These are phyloP conservation scores for Themeda triandra DNA, from an alignment of 176 grass and related monocot genomes.

Conservation along the genomic window DNA sequence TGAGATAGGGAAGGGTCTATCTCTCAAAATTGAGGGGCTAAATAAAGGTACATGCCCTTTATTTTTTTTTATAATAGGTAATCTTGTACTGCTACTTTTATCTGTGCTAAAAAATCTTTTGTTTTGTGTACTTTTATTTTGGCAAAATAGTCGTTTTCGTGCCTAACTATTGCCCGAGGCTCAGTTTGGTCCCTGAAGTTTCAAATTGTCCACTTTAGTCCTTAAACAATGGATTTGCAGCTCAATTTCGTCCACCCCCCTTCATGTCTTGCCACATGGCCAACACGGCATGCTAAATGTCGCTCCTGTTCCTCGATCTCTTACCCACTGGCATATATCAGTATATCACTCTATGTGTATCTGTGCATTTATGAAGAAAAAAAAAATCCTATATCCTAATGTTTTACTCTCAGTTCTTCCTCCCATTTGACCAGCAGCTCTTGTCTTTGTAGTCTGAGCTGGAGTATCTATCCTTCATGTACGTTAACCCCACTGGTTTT, in stretches of 20 bases:
- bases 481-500: slow-evolving; percentile 69
- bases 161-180: no score
- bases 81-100: slow-evolving; percentile 1
- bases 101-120: not conserved
- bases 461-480: slow-evolving; percentile 98
- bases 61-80: slow-evolving; percentile 4
- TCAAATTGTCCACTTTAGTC: no score
- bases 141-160: no score
- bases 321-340: not conserved
- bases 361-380: slow-evolving; percentile 3
- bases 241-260: no score
- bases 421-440: slow-evolving; percentile 28
- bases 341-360: not conserved
- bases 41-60: not conserved
- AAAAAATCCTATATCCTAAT: not conserved
- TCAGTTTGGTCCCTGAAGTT: no score
- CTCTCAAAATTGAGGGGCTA: slow-evolving; percentile 7
- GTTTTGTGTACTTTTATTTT: not conserved
- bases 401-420: slow-evolving; percentile 24
- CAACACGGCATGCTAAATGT: no score
- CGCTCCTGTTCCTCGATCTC: no score
- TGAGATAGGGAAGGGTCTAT: not conserved
- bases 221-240: no score
- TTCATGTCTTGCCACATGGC: no score
- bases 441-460: slow-evolving; percentile 77